Percentiles rank a stretch among this genome's conserved stretches.
Evolutionary conservation across 768 basidiomycete genomes (phyloP).

Genomic region (Suillus alpinus): DNA sequence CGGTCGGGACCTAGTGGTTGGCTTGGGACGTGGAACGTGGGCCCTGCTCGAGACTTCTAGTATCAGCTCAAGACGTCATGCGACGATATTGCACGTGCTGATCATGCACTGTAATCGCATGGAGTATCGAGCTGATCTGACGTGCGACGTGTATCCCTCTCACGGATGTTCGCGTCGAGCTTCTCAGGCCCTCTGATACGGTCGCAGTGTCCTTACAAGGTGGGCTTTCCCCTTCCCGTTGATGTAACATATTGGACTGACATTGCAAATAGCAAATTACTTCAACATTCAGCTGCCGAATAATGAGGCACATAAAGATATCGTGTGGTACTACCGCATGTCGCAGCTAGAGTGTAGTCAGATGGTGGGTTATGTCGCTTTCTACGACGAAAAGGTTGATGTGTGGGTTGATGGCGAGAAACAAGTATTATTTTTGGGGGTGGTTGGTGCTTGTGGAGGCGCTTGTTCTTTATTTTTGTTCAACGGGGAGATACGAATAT

Average conservation of each 20-base stretch:
- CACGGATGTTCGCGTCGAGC: conserved; percentile 50
- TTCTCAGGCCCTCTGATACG: no score
- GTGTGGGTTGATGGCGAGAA: conserved; percentile 61
- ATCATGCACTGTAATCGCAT: no score
- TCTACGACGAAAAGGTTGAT: conserved; percentile 68
- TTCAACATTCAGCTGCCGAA: conserved; percentile 48
- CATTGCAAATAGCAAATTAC: conserved; percentile 43
- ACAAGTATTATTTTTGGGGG: conserved; percentile 23
- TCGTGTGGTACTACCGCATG: conserved; percentile 65
- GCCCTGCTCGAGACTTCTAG: no score
- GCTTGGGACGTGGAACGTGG: background rate
- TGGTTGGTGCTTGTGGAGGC: no score
- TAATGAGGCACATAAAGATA: conserved; percentile 42
- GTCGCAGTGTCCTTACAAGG: conserved; percentile 68
- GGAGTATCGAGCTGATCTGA: no score
- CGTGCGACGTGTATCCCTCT: conserved; percentile 63
- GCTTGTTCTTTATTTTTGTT: no score
- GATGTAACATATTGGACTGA: conserved; percentile 4
- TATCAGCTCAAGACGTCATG: no score
- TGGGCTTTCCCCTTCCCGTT: conserved; percentile 13
- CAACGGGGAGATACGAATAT: no score
- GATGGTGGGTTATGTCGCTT: conserved; percentile 53
- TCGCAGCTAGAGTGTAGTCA: conserved; percentile 48
- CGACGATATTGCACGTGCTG: no score
- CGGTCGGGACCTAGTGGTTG: background rate